Base-by-base conservation (phyloP, 2,329 filamentous ascomycete genomes). In the Atkinsonella hypoxylon region DNA sequence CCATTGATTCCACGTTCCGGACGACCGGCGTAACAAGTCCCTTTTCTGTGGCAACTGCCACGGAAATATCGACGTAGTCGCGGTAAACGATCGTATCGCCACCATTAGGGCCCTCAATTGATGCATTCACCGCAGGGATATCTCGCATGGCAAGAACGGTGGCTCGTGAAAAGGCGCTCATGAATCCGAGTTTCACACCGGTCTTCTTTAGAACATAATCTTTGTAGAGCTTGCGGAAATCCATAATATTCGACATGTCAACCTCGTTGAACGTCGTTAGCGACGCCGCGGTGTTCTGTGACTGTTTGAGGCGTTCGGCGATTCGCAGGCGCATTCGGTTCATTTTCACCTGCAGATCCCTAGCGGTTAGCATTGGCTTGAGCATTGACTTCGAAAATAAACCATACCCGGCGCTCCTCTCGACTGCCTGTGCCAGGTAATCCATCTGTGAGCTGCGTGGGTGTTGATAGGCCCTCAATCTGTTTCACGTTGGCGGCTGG, bases 261-360 rank as follows among this genome's bases (percentile, higher is more conserved):
- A 98, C 93, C 71, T 97, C 91, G 70, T 98, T 96, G 79, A 98
- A 98, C 26, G 93, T 98, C 45, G 93, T 97, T 49, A 98, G 77
- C 4, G 93, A 95, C 43, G 93, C 93, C 47, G 93, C 91, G 1
- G 93, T 97, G 74, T 98, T 98, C 68, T 98, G 93, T 18, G 93
- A 97, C 69, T 98, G 93, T 81, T 98, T 98, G 57, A 98, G 80
- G 60, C 93, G 89, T 75, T 98, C 93, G 47, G 93, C 89, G 60
- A 97, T 98, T 55, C 93, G 85, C 54, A 97, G 81, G 58, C 93
- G 89, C 93, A 98, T 98, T 57, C 93, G 89, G 77, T 97, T 97
- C 93, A 98, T 98, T 79, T 98, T 98, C 63, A 97, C 89, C 87
- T 93, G 61, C 51, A 56, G 48, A n/a, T 26, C 11, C 3, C 34